These are phyloP conservation scores for Wallacemonas sp. DNA, from an alignment of 208 protist genomes.

Conservation along the genomic window DNA sequence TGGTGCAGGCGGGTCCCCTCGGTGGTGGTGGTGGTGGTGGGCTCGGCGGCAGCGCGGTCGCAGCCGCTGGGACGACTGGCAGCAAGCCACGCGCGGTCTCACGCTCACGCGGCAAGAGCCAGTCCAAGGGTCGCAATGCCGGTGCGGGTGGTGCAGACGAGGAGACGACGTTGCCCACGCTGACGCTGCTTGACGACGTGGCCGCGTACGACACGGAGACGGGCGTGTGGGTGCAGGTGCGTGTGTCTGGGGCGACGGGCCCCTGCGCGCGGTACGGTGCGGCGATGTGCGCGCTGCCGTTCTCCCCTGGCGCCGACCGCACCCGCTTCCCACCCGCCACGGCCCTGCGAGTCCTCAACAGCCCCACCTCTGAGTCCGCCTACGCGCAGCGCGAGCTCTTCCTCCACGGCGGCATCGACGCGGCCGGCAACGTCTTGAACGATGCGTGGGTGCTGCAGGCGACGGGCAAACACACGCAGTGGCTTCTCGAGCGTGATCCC, in stretches of 20 bases:
- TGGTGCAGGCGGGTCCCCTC: conserved; percentile 25
- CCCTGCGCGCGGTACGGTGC: conserved; percentile 50
- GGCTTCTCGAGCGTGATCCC: conserved; percentile 22
- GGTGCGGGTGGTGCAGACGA: conserved; percentile 6
- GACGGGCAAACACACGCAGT: conserved; percentile 8
- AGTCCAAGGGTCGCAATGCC: background rate
- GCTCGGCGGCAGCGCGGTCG: conserved; percentile 8
- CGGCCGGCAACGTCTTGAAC: conserved; percentile 34
- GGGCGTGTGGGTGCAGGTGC: conserved; percentile 48
- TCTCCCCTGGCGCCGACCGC: background rate
- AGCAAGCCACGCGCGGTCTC: conserved; percentile 18
- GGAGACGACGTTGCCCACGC: conserved; percentile 12
- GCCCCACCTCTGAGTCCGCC: conserved; percentile 17
- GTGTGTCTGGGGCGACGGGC: conserved; percentile 29
- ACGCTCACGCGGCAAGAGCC: conserved; percentile 6
- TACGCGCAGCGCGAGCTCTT: conserved; percentile 49
- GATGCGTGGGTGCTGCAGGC: conserved; percentile 77
- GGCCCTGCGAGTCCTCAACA: conserved; percentile 10
- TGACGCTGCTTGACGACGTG: conserved; percentile 37
- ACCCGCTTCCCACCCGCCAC: background rate
- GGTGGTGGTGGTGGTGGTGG: no score
- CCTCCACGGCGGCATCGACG: conserved; percentile 70
- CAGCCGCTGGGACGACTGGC: background rate
- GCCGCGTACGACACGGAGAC: conserved; percentile 45
- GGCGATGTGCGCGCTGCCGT: conserved; percentile 44